These are phyloP conservation scores for Turnera subulata DNA, from an alignment of 345 rosid genomes.

Conservation along the genomic window DNA sequence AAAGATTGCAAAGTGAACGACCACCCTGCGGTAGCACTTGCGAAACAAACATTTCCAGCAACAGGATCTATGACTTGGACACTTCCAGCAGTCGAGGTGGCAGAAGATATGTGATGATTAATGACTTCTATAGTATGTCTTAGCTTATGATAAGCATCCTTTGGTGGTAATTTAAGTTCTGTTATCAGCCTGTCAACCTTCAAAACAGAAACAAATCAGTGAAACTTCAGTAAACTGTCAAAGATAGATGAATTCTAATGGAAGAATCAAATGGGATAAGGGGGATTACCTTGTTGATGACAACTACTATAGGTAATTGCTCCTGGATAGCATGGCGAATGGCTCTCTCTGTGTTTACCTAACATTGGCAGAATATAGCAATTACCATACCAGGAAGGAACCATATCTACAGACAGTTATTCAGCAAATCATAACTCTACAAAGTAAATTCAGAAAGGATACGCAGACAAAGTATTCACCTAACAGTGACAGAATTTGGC, in stretches of 20 bases:
- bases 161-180: conserved; percentile 94
- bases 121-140: conserved; percentile 94
- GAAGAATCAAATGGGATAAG: conserved; percentile 6
- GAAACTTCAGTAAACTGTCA: conserved; percentile 11
- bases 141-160: conserved; percentile 94
- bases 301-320: conserved; percentile 87
- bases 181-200: conserved; percentile 97
- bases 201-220: conserved; percentile 9
- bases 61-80: conserved; percentile 76
- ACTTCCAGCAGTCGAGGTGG: conserved; percentile 88
- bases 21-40: conserved; percentile 94
- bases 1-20: conserved; percentile 95
- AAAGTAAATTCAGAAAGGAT: too few relatives aligned
- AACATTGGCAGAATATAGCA: conserved; percentile 13
- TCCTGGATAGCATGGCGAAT: conserved; percentile 97
- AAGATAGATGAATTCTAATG: not conserved
- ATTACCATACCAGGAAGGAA: conserved; percentile 7
- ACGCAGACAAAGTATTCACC: too few relatives aligned
- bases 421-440: not conserved
- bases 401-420: conserved; percentile 1
- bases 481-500: conserved; percentile 21
- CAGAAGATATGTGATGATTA: conserved; percentile 83
- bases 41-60: conserved; percentile 96
- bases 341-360: conserved; percentile 98
- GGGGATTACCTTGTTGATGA: conserved; percentile 69